Base-by-base conservation (phyloP, 352 stramenopile species). In the Globisporangium cylindrosporum region DNA sequence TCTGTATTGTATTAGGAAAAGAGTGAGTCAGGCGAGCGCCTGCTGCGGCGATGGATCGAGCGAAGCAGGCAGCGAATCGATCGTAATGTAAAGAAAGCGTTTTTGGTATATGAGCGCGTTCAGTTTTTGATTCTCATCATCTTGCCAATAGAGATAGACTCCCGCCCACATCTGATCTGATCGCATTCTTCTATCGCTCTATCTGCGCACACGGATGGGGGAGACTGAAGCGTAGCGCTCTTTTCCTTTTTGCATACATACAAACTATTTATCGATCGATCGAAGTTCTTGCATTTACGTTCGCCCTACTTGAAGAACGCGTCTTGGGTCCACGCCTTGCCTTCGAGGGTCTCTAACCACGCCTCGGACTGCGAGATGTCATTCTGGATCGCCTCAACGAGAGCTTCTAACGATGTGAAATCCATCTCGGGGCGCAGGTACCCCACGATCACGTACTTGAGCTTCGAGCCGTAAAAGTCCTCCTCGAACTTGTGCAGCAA, bases 341-440 rank as follows among this genome's bases (percentile, higher is more conserved):
- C 84, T 59, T 92, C 74, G 0, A 76, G 59, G 1, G 74, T 79
- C 14, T 91, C 79, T 20, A 95, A 72, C 85, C 85, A 95, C 63
- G 71, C 65, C 24, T 91, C 74, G 15, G 87, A 84, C 73, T 90
- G 79, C 46, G 69, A 67, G 66, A 95, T 93, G 69, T 96, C 88
- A 64, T 88, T 72, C 75, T 96, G 83, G 72, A 99, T 99, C 57
- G 94, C 86, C 27, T 89, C 83, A 32, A 98, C 88, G 54, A 99
- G 89, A 66, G 88, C 84, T 18, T 97, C 91, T 53, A 99, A 96
- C 48, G 90, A 97, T 63, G 83, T 72, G 71, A 98, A 99, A 68
- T 98, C 97, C 80, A 86, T 78, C 79, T 99, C 96, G 9, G 92
- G 88, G n/a, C 97, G 90, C 48, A 98, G 75, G 77, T 97, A 99